Percentiles rank a stretch among this genome's conserved stretches.
These are phyloP conservation scores for Letharia lupina DNA, from an alignment of 495 filamentous ascomycete species.

Conservation along the genomic window DNA sequence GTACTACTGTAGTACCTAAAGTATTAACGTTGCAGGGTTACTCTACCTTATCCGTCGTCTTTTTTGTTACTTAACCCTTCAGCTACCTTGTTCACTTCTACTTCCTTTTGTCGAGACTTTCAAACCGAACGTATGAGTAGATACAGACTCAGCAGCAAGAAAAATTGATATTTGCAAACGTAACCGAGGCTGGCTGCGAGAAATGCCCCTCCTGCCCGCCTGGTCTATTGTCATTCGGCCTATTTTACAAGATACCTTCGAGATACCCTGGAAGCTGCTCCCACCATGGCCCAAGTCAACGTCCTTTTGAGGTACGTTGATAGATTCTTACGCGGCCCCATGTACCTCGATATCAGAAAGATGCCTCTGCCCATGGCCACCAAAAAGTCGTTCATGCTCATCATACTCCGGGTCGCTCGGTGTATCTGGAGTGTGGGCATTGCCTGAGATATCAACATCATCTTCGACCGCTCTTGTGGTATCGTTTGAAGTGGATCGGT, in stretches of 20 bases:
- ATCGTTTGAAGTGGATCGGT: neutral
- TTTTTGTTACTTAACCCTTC: too few species aligned
- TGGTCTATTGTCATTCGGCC: neutral
- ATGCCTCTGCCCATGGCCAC: neutral
- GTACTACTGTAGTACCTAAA: too few species aligned
- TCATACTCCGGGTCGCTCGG: neutral
- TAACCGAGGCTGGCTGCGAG: neutral
- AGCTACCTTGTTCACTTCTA: neutral
- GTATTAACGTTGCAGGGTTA: too few species aligned
- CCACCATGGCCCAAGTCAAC: neutral
- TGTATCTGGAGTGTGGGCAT: constrained; percentile 8
- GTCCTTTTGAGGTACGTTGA: neutral
- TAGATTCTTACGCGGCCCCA: constrained; percentile 6
- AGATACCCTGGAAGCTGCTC: neutral
- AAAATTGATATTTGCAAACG: neutral
- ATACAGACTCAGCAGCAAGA: neutral
- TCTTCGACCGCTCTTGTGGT: neutral
- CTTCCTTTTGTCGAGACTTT: neutral
- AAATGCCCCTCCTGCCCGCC: neutral
- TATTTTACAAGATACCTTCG: neutral
- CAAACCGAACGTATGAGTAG: neutral
- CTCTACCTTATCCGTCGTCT: too few species aligned
- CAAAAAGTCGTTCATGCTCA: constrained; percentile 6
- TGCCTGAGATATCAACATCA: constrained; percentile 5
- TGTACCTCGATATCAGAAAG: constrained; percentile 5